Base-by-base conservation (phyloP, 192 early-diverging fungal species). In the Haplosporangium gracile region DNA sequence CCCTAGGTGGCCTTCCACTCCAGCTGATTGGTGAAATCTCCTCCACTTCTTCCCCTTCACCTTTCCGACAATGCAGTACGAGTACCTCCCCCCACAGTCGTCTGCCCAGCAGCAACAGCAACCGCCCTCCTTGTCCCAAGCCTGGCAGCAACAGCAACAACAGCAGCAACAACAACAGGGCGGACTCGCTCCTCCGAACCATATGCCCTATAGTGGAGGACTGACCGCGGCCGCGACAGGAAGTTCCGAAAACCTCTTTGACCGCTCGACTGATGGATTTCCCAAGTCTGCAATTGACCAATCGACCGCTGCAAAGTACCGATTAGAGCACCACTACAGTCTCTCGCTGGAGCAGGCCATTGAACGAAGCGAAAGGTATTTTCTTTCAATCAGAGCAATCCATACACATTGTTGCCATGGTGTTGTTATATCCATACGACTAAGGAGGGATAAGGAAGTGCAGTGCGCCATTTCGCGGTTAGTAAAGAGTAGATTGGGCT, bases 311-410 rank as follows among this genome's bases (percentile, higher is more conserved):
- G 97, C 97, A 69, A 98, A 97, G 89, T 92, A 95, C 68, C 95
- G 95, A 77, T 91, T 99, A 32, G 95, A 98, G 80, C 92, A 97
- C 89, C 97, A 96, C 75, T 99, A 99, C 91, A 97, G 96, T 81
- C 92, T 92, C 34, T 90, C 95, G 53, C 92, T 98, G 73, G 92
- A 93, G 10, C 97, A 98, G 81, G 97, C 96, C 75, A 94, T 94
- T 78, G 97, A 99, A 75, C 89, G 94, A 69, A 95, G 94, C 73
- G 90, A 94, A 79, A 91, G 95, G 92, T 91, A 90, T 51, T 8
- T 13, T 47, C 0, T 4, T 51, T 51, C 16, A 43, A 43, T 43
- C 42, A 43, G 42, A 43, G 42, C 42, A 43, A 51, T 51, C 3
- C 49, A 22, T 5, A 22, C 5, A 22, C 15, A 22, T 18, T 51